Evolutionary conservation across 306 rosid species (phyloP).

Genomic region (Dalbergia oliveri): DNA sequence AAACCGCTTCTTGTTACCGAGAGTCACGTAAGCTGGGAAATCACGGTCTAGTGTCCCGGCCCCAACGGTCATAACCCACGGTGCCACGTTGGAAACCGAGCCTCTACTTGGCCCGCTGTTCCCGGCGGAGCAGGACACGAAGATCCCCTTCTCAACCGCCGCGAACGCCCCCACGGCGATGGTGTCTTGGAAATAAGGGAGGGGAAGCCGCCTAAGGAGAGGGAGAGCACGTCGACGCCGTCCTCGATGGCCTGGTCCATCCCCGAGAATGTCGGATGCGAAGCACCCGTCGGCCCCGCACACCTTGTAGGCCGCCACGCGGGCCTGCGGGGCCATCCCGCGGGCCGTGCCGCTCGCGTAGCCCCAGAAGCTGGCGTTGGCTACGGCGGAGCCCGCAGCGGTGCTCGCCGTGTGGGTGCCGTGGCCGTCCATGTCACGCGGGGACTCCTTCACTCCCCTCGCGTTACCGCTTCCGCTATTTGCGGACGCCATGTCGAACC

Average conservation of each 20-base stretch:
- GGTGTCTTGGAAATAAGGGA: conserved; percentile 76
- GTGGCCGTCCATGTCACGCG: conserved; percentile 86
- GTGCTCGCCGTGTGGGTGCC: conserved; percentile 96
- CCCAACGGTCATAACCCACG: conserved; percentile 92
- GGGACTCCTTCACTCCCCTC: conserved; percentile 59
- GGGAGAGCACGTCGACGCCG: conserved; percentile 86
- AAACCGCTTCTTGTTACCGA: conserved; percentile 63
- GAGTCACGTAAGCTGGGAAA: conserved; percentile 75
- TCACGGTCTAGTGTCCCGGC: conserved; percentile 61
- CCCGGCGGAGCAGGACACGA: conserved; percentile 93
- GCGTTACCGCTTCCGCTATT: conserved; percentile 43
- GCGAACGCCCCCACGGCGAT: conserved; percentile 84
- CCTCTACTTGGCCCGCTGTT: conserved; percentile 83
- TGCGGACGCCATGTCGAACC: conserved; percentile 64
- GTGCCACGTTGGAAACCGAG: conserved; percentile 88
- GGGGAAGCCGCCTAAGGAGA: conserved; percentile 86
- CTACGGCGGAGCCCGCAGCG: conserved; percentile 79
- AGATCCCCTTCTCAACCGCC: conserved; percentile 72
- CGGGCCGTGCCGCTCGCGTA: conserved; percentile 80
- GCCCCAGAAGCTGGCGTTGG: conserved; percentile 72
- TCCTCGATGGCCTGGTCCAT: conserved; percentile 76
- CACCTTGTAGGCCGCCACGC: conserved; percentile 43
- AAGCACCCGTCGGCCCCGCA: conserved; percentile 76
- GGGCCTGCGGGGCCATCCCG: conserved; percentile 81
- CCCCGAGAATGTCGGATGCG: conserved; percentile 80